A percentile compares a stretch with the other conserved stretches of the same genome.
Evolutionary conservation across 805 yeast genomes (phyloP).

Genomic region (Lachancea nothofagi): DNA sequence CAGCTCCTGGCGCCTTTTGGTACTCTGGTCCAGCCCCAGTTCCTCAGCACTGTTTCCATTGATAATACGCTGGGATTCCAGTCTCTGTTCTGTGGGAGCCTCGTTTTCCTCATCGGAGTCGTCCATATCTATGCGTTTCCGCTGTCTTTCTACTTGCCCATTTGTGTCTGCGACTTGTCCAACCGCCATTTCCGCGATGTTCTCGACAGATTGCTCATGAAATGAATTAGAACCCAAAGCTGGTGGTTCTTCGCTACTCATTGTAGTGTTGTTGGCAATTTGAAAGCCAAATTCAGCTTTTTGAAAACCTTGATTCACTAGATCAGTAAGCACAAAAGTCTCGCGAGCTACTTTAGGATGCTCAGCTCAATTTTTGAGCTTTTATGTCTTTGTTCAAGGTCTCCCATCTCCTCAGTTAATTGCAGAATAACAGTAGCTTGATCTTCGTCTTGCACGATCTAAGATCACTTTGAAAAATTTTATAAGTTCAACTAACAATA

Average conservation of each 20-base stretch:
- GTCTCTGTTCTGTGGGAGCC: constrained; percentile 10
- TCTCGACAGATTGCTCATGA: not conserved
- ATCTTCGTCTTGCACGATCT: too few relatives aligned
- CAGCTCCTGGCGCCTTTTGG: constrained; percentile 61
- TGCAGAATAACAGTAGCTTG: too few relatives aligned
- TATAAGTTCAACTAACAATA: not conserved
- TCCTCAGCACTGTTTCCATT: constrained; percentile 18
- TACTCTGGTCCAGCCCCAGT: constrained; percentile 23
- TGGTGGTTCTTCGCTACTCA: constrained; percentile 8
- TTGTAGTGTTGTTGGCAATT: too few relatives aligned
- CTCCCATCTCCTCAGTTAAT: too few relatives aligned
- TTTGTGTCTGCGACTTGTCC: not conserved
- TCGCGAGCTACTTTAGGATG: too few relatives aligned
- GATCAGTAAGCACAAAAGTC: not conserved
- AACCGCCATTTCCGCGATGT: constrained; percentile 2
- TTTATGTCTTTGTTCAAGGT: too few relatives aligned
- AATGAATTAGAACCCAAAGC: not conserved
- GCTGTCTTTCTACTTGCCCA: constrained; percentile 19
- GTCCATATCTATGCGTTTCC: constrained; percentile 25
- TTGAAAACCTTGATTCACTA: not conserved
- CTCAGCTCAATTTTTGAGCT: too few relatives aligned
- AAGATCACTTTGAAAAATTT: too few relatives aligned
- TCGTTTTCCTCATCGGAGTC: constrained; percentile 18
- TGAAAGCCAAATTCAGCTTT: not conserved
- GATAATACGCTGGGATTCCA: constrained; percentile 9